Conservation (phyloP, 2,329 filamentous ascomycete species). For the Cryphonectria japonica region DNA sequence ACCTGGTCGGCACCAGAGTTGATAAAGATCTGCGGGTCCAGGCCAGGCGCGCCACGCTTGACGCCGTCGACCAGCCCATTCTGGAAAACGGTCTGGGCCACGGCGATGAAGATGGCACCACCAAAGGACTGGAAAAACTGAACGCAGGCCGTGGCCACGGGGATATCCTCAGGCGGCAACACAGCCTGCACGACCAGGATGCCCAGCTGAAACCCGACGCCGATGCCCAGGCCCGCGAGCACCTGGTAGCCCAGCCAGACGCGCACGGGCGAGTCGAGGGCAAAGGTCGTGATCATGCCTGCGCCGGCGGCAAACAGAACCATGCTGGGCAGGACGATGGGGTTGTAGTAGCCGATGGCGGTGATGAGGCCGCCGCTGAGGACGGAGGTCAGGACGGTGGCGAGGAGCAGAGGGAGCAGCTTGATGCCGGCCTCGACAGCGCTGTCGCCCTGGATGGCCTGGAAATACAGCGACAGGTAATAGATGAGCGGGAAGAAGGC, state of each 20-base stretch:
- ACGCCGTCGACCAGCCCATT: conserved; percentile 60
- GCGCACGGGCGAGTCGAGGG: conserved; percentile 46
- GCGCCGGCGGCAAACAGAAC: conserved; percentile 38
- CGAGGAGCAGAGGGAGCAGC: conserved; percentile 56
- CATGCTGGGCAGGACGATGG: conserved; percentile 47
- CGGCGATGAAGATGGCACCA: conserved; percentile 64
- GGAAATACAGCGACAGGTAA: conserved; percentile 58
- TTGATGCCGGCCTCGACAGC: conserved; percentile 59
- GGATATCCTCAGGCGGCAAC: conserved; percentile 49
- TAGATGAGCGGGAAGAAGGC: conserved; percentile 58
- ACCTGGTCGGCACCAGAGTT: conserved; percentile 45
- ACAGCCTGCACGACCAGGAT: conserved; percentile 55
- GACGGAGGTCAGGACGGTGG: conserved; percentile 54
- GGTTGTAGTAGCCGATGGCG: conserved; percentile 48
- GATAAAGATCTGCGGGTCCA: conserved; percentile 27
- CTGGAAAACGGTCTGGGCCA: conserved; percentile 70
- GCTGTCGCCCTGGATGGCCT: conserved; percentile 56
- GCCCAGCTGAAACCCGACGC: conserved; percentile 50
- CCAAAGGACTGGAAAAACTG: conserved; percentile 67
- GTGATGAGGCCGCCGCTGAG: conserved; percentile 48
- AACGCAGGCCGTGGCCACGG: conserved; percentile 53
- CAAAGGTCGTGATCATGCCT: conserved; percentile 57
- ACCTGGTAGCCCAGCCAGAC: conserved; percentile 62
- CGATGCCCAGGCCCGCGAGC: conserved; percentile 53
- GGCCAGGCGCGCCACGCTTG: conserved; percentile 16